Percentiles rank a stretch among this genome's conserved stretches.
These are phyloP conservation scores for Elsinoe perseae DNA, from an alignment of 2,329 filamentous ascomycete species.

Conservation along the genomic window DNA sequence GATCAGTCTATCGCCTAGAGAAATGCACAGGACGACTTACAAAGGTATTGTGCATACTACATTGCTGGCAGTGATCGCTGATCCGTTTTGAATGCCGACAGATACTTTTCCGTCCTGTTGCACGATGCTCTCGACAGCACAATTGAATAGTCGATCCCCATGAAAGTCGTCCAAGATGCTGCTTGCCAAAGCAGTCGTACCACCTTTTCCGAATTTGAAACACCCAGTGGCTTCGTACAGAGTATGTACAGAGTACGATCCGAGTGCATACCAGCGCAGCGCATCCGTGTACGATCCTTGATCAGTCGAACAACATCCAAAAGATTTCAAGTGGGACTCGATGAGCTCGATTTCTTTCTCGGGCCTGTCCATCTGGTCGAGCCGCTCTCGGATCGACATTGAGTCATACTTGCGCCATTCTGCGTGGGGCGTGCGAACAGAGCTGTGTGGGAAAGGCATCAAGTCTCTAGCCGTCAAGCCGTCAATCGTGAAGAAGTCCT, in stretches of 20 bases:
- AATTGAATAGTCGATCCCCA: neutral
- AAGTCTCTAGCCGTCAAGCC: conserved; percentile 26
- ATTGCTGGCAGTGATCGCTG: conserved; percentile 16
- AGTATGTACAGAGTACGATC: conserved; percentile 23
- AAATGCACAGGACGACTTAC: conserved; percentile 18
- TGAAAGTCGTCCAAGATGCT: neutral
- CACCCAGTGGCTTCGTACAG: conserved; percentile 22
- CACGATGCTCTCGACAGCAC: conserved; percentile 14
- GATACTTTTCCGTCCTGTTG: conserved; percentile 13
- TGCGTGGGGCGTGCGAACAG: conserved; percentile 22
- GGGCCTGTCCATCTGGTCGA: conserved; percentile 25
- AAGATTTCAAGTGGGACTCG: conserved; percentile 21
- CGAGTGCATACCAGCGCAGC: conserved; percentile 28
- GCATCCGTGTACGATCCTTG: conserved; percentile 26
- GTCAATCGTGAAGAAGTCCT: conserved; percentile 30
- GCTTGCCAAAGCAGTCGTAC: neutral
- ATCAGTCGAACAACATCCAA: conserved; percentile 17
- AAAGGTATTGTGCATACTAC: conserved; percentile 23
- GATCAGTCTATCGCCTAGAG: neutral
- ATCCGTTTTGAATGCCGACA: neutral
- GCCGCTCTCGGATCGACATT: conserved; percentile 26
- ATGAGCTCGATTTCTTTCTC: conserved; percentile 23
- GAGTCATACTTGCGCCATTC: conserved; percentile 23
- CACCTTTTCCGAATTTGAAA: conserved; percentile 24
- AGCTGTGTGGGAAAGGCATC: conserved; percentile 34